Conservation (phyloP, 2,329 filamentous ascomycete species). For the Orbilia ellipsospora region DNA sequence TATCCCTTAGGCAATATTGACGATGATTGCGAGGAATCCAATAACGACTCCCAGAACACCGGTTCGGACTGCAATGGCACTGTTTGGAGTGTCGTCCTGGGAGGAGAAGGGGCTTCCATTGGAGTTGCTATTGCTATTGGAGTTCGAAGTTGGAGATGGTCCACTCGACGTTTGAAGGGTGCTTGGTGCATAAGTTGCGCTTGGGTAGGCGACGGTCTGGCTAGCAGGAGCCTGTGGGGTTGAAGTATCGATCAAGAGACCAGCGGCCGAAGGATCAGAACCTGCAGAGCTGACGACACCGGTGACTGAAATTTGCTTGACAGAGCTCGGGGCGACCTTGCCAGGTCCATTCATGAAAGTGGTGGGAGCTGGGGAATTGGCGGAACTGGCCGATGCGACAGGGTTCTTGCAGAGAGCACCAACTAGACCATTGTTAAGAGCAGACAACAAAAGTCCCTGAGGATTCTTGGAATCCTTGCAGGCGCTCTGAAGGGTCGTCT, state of each 20-base stretch:
- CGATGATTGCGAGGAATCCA: constrained; percentile 44
- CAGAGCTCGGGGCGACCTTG: constrained; percentile 19
- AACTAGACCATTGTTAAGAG: constrained; percentile 41
- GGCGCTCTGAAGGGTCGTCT: constrained; percentile 39
- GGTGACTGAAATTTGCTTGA: constrained; percentile 22
- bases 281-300: constrained; percentile 26
- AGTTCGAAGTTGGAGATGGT: constrained; percentile 10
- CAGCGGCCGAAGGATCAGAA: constrained; percentile 24
- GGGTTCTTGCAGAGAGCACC: constrained; percentile 32
- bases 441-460: constrained; percentile 20
- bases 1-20: constrained; percentile 42
- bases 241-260: constrained; percentile 51
- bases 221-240: constrained; percentile 20
- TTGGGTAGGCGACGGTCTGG: constrained; percentile 34
- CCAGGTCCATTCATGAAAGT: constrained; percentile 41
- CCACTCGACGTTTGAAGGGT: constrained; percentile 37
- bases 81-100: constrained; percentile 29
- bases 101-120: constrained; percentile 52
- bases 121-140: constrained; percentile 12
- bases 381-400: neutral
- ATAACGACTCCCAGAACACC: constrained; percentile 22
- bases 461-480: constrained; percentile 28
- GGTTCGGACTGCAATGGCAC: constrained; percentile 24
- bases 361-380: constrained; percentile 10
- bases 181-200: constrained; percentile 34